Evolutionary conservation across 2,329 filamentous ascomycete species (phyloP).

Genomic region (Alternaria incomplexa): DNA sequence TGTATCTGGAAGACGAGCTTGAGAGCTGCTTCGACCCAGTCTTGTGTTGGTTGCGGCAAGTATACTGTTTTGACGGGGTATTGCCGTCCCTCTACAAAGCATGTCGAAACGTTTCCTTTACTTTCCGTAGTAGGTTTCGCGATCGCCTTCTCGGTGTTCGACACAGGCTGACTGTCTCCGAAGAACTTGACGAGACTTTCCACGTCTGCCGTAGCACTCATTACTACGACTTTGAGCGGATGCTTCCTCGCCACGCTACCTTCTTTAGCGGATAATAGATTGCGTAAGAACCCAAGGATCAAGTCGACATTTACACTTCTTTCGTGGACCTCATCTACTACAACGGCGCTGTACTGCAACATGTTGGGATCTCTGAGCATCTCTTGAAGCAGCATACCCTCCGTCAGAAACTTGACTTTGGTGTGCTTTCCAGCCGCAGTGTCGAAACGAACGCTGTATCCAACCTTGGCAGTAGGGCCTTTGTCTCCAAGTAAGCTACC

Average conservation of each 20-base stretch:
- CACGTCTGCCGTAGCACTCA: slow-evolving; percentile 96
- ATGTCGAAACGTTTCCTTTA: slow-evolving; percentile 50
- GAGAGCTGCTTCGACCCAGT: slow-evolving; percentile 81
- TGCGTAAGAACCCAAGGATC: slow-evolving; percentile 84
- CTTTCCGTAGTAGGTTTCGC: slow-evolving; percentile 1
- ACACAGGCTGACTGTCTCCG: slow-evolving; percentile 32
- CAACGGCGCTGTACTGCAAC: slow-evolving; percentile 82
- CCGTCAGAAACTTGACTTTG: slow-evolving; percentile 90
- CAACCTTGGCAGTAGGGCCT: slow-evolving; percentile 70
- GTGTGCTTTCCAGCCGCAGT: slow-evolving; percentile 82
- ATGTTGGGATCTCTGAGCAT: slow-evolving; percentile 84
- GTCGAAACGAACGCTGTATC: slow-evolving; percentile 95
- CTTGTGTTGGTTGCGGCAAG: slow-evolving; percentile 73
- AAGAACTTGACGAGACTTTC: slow-evolving; percentile 81
- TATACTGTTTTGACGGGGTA: slow-evolving; percentile 83
- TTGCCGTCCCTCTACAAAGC: slow-evolving; percentile 83
- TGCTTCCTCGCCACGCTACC: slow-evolving; percentile 65
- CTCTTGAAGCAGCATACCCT: slow-evolving; percentile 95
- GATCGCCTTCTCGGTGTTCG: slow-evolving; percentile 15
- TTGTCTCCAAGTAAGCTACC: slow-evolving; percentile 67
- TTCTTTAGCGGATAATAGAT: slow-evolving; percentile 70
- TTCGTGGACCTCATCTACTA: slow-evolving; percentile 98
- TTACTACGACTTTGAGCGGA: slow-evolving; percentile 86
- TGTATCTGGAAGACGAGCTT: slow-evolving; percentile 88
- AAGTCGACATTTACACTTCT: slow-evolving; percentile 93